A percentile compares a stretch with the other conserved stretches of the same genome.
These are phyloP conservation scores for Suillus ampliporus DNA, from an alignment of 768 basidiomycete genomes.

Conservation along the genomic window DNA sequence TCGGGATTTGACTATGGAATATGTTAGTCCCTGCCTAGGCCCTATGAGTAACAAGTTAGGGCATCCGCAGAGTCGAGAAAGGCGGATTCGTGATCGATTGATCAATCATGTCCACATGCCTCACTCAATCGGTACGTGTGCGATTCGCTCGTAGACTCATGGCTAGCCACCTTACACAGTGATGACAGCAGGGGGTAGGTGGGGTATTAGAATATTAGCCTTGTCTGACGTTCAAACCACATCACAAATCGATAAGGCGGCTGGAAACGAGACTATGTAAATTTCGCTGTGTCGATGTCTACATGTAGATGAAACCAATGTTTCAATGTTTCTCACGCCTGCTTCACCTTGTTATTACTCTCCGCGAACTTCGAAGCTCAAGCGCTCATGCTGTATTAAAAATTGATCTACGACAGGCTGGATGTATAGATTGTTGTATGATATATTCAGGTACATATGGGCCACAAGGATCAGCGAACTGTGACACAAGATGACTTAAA, in stretches of 20 bases:
- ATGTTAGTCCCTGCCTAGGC: background rate
- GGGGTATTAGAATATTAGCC: too few relatives aligned
- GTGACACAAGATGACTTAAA: conserved; percentile 25
- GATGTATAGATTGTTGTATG: conserved; percentile 13
- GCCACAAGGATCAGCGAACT: conserved; percentile 22
- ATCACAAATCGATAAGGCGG: too few relatives aligned
- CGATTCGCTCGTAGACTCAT: too few relatives aligned
- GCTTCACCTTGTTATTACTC: background rate
- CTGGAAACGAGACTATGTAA: too few relatives aligned
- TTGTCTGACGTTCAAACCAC: too few relatives aligned
- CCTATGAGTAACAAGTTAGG: background rate
- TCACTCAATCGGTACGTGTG: background rate
- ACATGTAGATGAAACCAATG: background rate
- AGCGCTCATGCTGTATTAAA: background rate
- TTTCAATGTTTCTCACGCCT: conserved; percentile 4
- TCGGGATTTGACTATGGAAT: background rate
- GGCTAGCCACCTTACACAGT: too few relatives aligned
- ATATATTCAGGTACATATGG: conserved; percentile 26
- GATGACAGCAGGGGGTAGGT: too few relatives aligned
- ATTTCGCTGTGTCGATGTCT: too few relatives aligned
- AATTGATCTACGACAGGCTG: conserved; percentile 8
- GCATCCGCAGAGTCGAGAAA: background rate
- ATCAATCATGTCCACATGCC: background rate
- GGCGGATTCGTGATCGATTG: background rate
- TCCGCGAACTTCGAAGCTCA: background rate